Evolutionary conservation across 179 eudicot genomes (phyloP).

Genomic region (Camellia oleifera): DNA sequence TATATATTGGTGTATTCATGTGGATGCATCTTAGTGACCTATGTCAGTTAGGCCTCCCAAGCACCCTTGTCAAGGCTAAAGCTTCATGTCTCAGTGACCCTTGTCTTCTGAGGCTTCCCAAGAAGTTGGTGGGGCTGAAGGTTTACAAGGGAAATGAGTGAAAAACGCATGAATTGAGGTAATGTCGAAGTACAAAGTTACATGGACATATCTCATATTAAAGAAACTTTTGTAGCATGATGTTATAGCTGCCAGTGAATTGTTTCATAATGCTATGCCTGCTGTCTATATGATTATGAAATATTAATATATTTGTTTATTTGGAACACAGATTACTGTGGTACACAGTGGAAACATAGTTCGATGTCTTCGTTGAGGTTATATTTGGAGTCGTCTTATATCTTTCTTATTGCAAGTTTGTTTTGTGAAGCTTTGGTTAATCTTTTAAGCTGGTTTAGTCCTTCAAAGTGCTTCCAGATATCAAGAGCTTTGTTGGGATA

Average conservation of each 20-base stretch:
- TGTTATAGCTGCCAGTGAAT: background rate
- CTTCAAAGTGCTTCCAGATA: background rate
- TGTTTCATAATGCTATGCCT: background rate
- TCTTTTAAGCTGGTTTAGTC: background rate
- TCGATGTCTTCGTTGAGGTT: background rate
- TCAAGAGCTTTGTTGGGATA: background rate
- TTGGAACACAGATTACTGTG: background rate
- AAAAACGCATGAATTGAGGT: slow-evolving; percentile 15
- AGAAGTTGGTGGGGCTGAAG: slow-evolving; percentile 15
- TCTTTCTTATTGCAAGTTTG: too few relatives aligned
- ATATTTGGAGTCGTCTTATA: background rate
- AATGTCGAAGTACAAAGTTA: background rate
- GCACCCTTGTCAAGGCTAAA: slow-evolving; percentile 9
- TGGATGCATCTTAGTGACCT: slow-evolving; percentile 13
- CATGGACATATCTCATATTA: background rate
- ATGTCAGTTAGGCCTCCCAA: slow-evolving; percentile 7
- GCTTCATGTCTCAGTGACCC: background rate
- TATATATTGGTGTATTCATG: slow-evolving; percentile 8
- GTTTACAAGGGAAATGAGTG: slow-evolving; percentile 3
- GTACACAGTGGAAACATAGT: background rate
- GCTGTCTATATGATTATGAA: background rate
- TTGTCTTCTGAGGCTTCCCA: slow-evolving; percentile 11
- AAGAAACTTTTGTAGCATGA: background rate
- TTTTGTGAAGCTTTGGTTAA: background rate
- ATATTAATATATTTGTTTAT: background rate